These are phyloP conservation scores for Daedaleopsis nitida DNA, from an alignment of 768 basidiomycete genomes.

Conservation along the genomic window DNA sequence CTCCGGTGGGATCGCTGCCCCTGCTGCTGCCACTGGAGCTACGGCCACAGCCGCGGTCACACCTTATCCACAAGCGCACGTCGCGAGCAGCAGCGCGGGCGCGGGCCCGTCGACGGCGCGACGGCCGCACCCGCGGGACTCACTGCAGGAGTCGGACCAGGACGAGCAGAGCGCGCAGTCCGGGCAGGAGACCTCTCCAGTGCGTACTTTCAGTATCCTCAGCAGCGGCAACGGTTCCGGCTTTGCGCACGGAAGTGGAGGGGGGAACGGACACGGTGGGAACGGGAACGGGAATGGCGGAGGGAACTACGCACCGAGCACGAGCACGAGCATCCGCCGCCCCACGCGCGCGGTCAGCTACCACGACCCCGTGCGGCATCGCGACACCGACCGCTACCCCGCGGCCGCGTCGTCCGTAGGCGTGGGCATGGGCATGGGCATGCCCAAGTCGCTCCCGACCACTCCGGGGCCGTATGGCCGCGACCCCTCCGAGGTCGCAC, in stretches of 20 bases:
- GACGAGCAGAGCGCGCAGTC: neutral
- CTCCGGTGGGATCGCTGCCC: no score
- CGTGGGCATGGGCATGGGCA: neutral
- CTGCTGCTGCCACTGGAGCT: no score
- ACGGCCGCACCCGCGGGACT: neutral
- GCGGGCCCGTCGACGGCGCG: neutral
- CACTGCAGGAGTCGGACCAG: neutral
- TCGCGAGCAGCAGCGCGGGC: neutral
- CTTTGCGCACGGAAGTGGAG: no score
- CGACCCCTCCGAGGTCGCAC: no score
- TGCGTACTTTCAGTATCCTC: neutral
- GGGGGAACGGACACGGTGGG: neutral
- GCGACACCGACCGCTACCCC: neutral
- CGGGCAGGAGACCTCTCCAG: neutral
- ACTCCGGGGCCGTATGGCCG: neutral
- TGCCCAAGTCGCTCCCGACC: neutral
- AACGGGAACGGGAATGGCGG: neutral
- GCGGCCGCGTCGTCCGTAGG: no score
- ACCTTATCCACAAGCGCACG: neutral
- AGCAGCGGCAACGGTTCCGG: no score
- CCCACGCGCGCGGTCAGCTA: constrained; percentile 16
- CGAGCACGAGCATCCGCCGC: constrained; percentile 1
- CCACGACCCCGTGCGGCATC: neutral
- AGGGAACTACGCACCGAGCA: neutral
- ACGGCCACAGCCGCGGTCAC: no score